A percentile compares a stretch with the other conserved stretches of the same genome.
Conservation (phyloP, 345 rosid genomes). For the Ricinus communis region DNA sequence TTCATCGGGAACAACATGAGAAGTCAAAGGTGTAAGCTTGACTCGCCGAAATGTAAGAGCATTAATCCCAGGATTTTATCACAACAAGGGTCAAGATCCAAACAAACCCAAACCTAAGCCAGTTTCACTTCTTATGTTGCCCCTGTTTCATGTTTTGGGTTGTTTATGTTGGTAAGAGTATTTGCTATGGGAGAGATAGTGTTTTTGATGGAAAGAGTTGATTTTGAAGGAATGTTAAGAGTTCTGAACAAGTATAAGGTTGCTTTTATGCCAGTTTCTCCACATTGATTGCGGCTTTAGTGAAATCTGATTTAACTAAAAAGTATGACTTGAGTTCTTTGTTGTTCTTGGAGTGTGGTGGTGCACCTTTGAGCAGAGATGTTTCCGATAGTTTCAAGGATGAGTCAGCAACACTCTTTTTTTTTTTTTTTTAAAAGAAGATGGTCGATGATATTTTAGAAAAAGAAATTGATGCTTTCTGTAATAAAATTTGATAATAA, state of each 20-base stretch:
- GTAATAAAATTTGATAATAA: too few relatives aligned
- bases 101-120: conserved; percentile 31
- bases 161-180: conserved; percentile 35
- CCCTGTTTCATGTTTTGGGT: conserved; percentile 52
- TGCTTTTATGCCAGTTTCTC: conserved; percentile 75
- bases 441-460: too few relatives aligned
- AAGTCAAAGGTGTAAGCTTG: conserved; percentile 62
- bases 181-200: conserved; percentile 41
- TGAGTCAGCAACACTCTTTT: too few relatives aligned
- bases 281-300: conserved; percentile 63
- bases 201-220: conserved; percentile 47
- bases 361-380: conserved; percentile 84
- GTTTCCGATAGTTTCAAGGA: conserved; percentile 56
- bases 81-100: conserved; percentile 14
- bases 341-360: conserved; percentile 56
- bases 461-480: too few relatives aligned
- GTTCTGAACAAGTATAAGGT: conserved; percentile 54
- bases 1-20: conserved; percentile 86
- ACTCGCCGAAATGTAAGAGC: conserved; percentile 75
- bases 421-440: too few relatives aligned
- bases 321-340: conserved; percentile 72
- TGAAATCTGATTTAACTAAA: conserved; percentile 61
- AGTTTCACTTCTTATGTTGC: conserved; percentile 49
- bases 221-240: conserved; percentile 40
- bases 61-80: conserved; percentile 45